These are phyloP conservation scores for Eimeria acervulina DNA, from an alignment of 169 alveolate genomes.

Conservation along the genomic window DNA sequence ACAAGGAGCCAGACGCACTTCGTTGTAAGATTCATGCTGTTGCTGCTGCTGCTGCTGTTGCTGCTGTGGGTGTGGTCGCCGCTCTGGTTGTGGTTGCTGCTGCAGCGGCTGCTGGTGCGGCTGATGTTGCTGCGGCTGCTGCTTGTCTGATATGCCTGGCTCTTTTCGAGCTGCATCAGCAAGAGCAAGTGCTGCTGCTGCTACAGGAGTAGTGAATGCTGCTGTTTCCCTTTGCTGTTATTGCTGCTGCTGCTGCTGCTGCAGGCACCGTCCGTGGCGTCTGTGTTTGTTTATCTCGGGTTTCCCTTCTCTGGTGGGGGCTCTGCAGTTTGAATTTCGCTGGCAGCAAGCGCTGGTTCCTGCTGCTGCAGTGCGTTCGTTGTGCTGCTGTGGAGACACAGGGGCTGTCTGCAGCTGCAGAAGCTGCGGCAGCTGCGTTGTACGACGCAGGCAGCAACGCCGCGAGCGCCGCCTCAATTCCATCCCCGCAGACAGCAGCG, in stretches of 20 bases:
- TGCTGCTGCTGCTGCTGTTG: conserved; percentile 43
- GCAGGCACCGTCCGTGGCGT: conserved; percentile 78
- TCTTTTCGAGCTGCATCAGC: background rate
- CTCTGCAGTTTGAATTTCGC: conserved; percentile 76
- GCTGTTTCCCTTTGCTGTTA: background rate
- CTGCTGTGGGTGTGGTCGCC: background rate
- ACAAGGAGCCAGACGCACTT: conserved; percentile 70
- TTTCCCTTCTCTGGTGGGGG: conserved; percentile 44
- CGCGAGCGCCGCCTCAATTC: background rate
- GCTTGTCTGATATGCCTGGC: background rate
- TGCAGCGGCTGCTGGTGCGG: conserved; percentile 26
- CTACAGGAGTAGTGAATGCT: background rate
- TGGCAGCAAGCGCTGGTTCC: conserved; percentile 81
- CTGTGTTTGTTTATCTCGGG: conserved; percentile 47
- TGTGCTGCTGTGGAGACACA: conserved; percentile 63
- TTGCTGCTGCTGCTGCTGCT: background rate
- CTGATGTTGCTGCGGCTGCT: conserved; percentile 30
- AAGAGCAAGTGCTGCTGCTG: background rate
- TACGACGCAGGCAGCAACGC: conserved; percentile 21
- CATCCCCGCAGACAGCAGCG: background rate
- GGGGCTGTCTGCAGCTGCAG: conserved; percentile 71
- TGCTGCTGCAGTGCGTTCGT: conserved; percentile 48
- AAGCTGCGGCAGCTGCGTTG: conserved; percentile 70
- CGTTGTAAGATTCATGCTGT: background rate
- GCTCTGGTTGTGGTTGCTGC: conserved; percentile 19